Base-by-base conservation (phyloP, 352 stramenopile species). In the Pythium plurisporium region DNA sequence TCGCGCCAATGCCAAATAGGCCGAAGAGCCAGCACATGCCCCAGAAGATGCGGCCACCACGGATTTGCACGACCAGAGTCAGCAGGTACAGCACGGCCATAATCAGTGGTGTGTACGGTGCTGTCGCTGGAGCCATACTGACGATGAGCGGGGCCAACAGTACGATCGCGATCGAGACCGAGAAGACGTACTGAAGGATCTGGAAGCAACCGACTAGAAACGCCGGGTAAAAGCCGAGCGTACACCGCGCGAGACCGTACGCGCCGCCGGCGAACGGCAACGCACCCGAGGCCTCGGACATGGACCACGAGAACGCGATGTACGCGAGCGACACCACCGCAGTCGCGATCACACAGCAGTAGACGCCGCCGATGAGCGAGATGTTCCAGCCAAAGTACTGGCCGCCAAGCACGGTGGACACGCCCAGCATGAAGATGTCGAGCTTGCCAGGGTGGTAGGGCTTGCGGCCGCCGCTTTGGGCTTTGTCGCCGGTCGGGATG, bases 41-140 rank as follows among this genome's bases (percentile, higher is more conserved):
- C 68, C 64, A 76, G 51, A 73, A 76, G 20, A 60, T 30, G 15
- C n/a, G 4, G 34, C 62, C 64, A 17, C 64, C 64, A 23, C 52
- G 40, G 41, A 62, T 52, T 36, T 72, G 67, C 9, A 69, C 29
- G 37, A 53, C 55, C 41, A 23, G 45, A 23, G 63, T 49, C 25
- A 57, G 37, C 14, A n/a, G 26, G 55, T 76, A 73, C 0, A 73
- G 43, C 2, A 67, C 14, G 9, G 65, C 22, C 64, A 60, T 73
- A 10, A 76, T 52, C 12, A 67, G 27, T 25, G 61, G 57, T n/a
- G n/a, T n/a, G n/a, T n/a, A n/a, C n/a, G n/a, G n/a, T n/a, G n/a
- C n/a, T n/a, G n/a, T n/a, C n/a, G n/a, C n/a, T n/a, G n/a, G n/a
- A n/a, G n/a, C n/a, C n/a, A n/a, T n/a, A n/a, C n/a, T n/a, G n/a